phyloP scores from a whole-genome alignment of 129 eudicot genomes.

The Centella asiatica region DNA sequence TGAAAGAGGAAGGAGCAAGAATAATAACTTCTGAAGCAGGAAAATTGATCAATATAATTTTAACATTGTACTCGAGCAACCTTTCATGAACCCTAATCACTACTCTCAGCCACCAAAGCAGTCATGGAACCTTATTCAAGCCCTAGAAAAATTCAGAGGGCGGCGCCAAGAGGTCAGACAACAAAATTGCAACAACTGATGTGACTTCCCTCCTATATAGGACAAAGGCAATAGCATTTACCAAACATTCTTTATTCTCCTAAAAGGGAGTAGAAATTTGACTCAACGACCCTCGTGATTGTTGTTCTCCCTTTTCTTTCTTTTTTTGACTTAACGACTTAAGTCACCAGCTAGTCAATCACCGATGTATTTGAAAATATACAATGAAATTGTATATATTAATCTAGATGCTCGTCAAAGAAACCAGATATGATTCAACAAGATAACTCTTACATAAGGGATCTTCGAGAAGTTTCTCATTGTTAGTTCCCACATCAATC shows the following conservation, averaged over 20 bases:
- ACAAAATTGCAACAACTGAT: background rate
- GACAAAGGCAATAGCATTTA: background rate
- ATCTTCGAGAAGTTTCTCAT: conserved; percentile 85
- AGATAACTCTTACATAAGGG: conserved; percentile 57
- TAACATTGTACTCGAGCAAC: no score
- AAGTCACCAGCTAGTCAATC: background rate
- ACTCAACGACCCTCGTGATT: background rate
- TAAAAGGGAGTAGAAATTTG: no score
- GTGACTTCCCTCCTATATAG: background rate
- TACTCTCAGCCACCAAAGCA: background rate
- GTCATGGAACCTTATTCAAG: background rate
- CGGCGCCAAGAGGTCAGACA: conserved; percentile 1
- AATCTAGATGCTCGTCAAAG: background rate
- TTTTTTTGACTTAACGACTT: no score
- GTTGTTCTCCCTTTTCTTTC: no score
- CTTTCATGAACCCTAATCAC: no score
- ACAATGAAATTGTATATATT: background rate
- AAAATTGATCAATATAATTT: background rate
- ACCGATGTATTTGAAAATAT: background rate
- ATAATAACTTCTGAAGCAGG: conserved; percentile 1
- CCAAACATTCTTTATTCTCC: background rate
- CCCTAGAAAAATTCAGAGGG: background rate
- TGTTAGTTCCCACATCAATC: conserved; percentile 98
- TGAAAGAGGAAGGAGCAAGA: background rate
- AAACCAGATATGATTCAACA: background rate